A percentile compares a stretch with the other conserved stretches of the same genome.
phyloP scores from a whole-genome alignment of 208 protist species.

The Trypanosoma theileri region DNA sequence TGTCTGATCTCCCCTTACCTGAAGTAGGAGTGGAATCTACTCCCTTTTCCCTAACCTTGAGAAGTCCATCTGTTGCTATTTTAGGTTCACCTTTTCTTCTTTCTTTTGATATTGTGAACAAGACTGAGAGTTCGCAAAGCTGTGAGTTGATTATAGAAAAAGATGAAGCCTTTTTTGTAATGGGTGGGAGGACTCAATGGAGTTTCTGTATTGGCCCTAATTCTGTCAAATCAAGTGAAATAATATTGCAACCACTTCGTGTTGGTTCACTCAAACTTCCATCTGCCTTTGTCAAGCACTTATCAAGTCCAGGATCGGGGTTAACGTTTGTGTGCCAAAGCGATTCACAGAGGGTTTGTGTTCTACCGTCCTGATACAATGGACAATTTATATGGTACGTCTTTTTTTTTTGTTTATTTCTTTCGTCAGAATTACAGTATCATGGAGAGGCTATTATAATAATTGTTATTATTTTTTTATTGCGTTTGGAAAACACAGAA shows the following conservation, averaged over 20 bases:
- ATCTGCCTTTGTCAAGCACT: slow-evolving; percentile 21
- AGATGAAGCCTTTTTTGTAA: slow-evolving; percentile 29
- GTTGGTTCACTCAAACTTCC: slow-evolving; percentile 21
- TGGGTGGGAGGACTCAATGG: slow-evolving; percentile 38
- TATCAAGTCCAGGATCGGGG: slow-evolving; percentile 7
- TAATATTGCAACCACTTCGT: slow-evolving; percentile 36
- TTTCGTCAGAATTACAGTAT: slow-evolving; percentile 2
- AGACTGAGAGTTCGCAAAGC: slow-evolving; percentile 27
- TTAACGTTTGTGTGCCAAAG: slow-evolving; percentile 21
- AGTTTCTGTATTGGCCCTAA: slow-evolving; percentile 32
- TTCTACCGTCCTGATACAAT: slow-evolving; percentile 27
- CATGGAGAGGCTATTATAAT: neutral
- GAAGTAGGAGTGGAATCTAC: slow-evolving; percentile 38
- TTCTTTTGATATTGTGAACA: slow-evolving; percentile 42
- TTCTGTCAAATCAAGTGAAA: slow-evolving; percentile 26
- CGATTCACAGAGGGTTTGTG: slow-evolving; percentile 36
- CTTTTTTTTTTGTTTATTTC: slow-evolving; percentile 11
- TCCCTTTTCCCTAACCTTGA: slow-evolving; percentile 32
- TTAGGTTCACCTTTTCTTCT: slow-evolving; percentile 36
- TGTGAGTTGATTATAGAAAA: slow-evolving; percentile 44
- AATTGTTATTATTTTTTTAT: neutral
- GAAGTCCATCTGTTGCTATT: slow-evolving; percentile 38
- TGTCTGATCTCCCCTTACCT: slow-evolving; percentile 59
- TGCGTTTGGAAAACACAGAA: neutral
- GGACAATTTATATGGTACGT: neutral